A percentile compares a stretch with the other conserved stretches of the same genome.
Evolutionary conservation across 306 rosid species (phyloP).

Genomic region (Sophora flavescens): DNA sequence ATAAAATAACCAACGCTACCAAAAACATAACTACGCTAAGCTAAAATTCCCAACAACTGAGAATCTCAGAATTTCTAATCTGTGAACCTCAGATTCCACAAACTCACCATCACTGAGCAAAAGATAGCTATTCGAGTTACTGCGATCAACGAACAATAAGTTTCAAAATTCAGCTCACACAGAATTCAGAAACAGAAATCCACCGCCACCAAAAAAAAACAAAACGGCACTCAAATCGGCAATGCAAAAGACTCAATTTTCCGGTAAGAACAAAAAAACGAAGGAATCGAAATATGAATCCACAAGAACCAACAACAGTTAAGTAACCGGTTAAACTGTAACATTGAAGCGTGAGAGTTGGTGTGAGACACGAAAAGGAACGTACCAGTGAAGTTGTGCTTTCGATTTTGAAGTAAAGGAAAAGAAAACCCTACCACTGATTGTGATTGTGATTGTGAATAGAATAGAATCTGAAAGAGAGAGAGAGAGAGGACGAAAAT

Average conservation of each 20-base stretch:
- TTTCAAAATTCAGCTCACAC: not conserved
- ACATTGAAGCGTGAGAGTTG: constrained; percentile 29
- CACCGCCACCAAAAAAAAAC: not conserved
- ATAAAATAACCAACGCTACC: not conserved
- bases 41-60: constrained; percentile 11
- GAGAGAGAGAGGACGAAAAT: constrained; percentile 42
- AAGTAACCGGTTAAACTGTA: constrained; percentile 11
- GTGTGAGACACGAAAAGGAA: constrained; percentile 10
- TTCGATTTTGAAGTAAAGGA: constrained; percentile 62
- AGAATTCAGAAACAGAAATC: not conserved
- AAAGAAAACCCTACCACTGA: constrained; percentile 66
- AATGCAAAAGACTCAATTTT: constrained; percentile 33
- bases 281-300: constrained; percentile 1
- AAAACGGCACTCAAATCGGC: constrained; percentile 38
- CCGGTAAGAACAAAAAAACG: constrained; percentile 4
- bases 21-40: not conserved
- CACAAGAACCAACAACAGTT: constrained; percentile 3
- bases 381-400: constrained; percentile 61
- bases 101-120: too few species aligned
- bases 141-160: too few species aligned
- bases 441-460: constrained; percentile 5
- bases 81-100: too few species aligned
- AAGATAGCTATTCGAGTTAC: too few species aligned
- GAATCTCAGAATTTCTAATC: not conserved
- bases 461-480: constrained; percentile 46